Evolutionary conservation across 352 stramenopile genomes (phyloP), one percentile per base, ranked within the genome.

Genomic region (Stramenopiles sp.): DNA sequence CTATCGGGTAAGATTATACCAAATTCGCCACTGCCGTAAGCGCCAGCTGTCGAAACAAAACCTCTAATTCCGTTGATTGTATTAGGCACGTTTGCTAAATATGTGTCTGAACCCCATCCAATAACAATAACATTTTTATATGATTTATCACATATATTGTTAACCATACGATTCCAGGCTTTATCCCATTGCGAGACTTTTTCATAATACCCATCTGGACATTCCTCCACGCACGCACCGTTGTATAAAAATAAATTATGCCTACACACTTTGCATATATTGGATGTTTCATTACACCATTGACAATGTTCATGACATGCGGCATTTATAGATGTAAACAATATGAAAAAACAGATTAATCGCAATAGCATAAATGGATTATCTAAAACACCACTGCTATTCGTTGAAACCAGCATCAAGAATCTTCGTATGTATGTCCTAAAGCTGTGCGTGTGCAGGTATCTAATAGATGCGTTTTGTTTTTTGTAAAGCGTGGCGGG

Each of bases 301-400:
- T 33, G 30, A 33, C 71, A 78, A 33, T 78, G 71, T 78, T 78
- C 71, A 33, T 78, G 71, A 33, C 71, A 78, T 55, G 39, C 39
- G 39, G 39, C 39, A 55, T 55, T 4, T 14, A 55, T 55, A 14
- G 39, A 55, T 55, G 39, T 55, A 14, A 55, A 14, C 4, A 55
- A 55, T 55, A 55, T 4, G 39, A 4, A 55, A 55, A 55, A 55
- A 55, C 39, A 55, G 14, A 55, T 55, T 55, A 55, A 55, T 55
- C 39, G 39, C 14, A 55, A 55, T 14, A 55, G n/a, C n/a, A n/a
- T n/a, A n/a, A n/a, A n/a, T n/a, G n/a, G n/a, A n/a, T n/a, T n/a
- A n/a, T n/a, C n/a, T n/a, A n/a, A n/a, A n/a, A n/a, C n/a, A n/a
- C n/a, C n/a, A n/a, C n/a, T n/a, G n/a, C n/a, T n/a, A n/a, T n/a